Conservation (phyloP, 2,329 filamentous ascomycete genomes). For the Penicillium sp. region DNA sequence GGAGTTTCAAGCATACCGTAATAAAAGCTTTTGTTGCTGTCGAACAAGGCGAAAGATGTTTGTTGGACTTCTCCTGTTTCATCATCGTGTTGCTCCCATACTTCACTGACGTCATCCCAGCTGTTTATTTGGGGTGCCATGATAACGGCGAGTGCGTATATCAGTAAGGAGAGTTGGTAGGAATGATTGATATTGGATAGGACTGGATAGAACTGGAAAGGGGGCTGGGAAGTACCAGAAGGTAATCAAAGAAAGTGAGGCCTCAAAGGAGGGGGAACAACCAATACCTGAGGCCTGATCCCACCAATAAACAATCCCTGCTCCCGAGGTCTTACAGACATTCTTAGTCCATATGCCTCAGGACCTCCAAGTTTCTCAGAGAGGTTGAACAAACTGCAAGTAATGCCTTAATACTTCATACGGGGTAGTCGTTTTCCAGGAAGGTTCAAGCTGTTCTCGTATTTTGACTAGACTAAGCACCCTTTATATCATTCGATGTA, state of each 20-base stretch:
- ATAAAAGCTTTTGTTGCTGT: background rate
- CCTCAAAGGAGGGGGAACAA: background rate
- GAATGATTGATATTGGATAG: too few relatives aligned
- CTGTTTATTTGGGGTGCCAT: background rate
- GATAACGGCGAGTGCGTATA: background rate
- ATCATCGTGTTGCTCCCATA: background rate
- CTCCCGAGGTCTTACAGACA: too few relatives aligned
- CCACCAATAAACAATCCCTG: too few relatives aligned
- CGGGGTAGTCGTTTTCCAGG: too few relatives aligned
- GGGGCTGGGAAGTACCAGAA: background rate
- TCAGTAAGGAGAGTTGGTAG: background rate
- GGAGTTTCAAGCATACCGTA: background rate
- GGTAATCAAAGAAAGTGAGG: background rate
- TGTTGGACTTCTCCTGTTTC: background rate
- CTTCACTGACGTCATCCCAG: background rate
- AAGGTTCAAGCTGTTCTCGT: too few relatives aligned
- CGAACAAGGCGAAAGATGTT: background rate
- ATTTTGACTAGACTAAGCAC: too few relatives aligned
- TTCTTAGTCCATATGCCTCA: too few relatives aligned
- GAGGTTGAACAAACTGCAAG: too few relatives aligned
- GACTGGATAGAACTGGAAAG: background rate
- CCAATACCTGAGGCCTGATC: too few relatives aligned
- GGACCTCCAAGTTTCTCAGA: too few relatives aligned
- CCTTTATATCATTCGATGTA: too few relatives aligned
- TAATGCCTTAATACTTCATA: too few relatives aligned